Conservation (phyloP, 1,139 yeast genomes). For the Suhomyces bribrorum region DNA sequence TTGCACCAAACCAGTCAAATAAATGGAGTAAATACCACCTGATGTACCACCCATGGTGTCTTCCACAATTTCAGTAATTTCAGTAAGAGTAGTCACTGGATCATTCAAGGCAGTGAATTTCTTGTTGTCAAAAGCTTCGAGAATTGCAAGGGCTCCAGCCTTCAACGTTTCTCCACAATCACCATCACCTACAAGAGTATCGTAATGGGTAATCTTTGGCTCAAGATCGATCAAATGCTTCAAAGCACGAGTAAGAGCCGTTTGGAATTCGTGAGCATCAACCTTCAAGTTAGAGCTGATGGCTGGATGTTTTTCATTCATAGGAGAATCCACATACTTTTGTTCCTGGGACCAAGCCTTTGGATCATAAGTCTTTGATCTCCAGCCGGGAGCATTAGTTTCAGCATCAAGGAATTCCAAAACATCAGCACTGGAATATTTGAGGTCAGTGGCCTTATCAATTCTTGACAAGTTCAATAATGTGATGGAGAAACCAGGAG, state of each 20-base stretch:
- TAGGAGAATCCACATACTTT: constrained; percentile 33
- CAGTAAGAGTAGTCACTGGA: constrained; percentile 50
- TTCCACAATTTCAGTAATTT: constrained; percentile 67
- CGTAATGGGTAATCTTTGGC: constrained; percentile 81
- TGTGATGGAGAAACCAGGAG: constrained; percentile 89
- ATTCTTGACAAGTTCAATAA: constrained; percentile 61
- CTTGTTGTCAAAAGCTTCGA: constrained; percentile 45
- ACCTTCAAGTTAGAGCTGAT: constrained; percentile 41
- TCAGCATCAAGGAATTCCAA: constrained; percentile 61
- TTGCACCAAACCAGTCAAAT: constrained; percentile 61
- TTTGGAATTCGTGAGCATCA: constrained; percentile 40
- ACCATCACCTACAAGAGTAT: constrained; percentile 93
- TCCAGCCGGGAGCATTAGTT: constrained; percentile 87
- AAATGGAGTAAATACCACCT: constrained; percentile 89
- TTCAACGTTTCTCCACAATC: constrained; percentile 94
- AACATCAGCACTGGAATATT: constrained; percentile 28
- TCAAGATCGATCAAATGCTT: constrained; percentile 54
- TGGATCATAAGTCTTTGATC: constrained; percentile 35
- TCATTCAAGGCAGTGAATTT: constrained; percentile 47
- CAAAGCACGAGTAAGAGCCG: constrained; percentile 51
- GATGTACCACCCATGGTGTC: constrained; percentile 96
- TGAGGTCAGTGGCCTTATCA: constrained; percentile 34
- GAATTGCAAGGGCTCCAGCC: constrained; percentile 75
- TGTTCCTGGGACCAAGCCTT: constrained; percentile 26
- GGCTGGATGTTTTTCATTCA: constrained; percentile 22